Evolutionary conservation across 306 rosid genomes (phyloP).

Genomic region (Sphenostylis stenocarpa): DNA sequence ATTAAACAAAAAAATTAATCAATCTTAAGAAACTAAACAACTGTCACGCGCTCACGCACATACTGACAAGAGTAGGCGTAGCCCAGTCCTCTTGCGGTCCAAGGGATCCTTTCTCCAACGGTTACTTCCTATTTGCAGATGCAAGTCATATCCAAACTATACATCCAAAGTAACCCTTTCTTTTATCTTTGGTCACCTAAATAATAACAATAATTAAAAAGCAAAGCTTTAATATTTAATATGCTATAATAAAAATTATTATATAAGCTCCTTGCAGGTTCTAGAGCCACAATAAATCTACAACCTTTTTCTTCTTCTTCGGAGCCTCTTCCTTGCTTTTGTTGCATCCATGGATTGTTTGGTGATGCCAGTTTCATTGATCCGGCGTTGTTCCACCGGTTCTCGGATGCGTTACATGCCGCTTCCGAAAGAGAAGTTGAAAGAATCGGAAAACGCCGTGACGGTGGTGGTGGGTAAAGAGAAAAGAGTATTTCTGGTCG

Average conservation of each 20-base stretch:
- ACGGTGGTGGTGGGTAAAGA: conserved; percentile 86
- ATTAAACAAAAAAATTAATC: too few species aligned
- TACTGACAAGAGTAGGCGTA: background rate
- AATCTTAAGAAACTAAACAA: too few species aligned
- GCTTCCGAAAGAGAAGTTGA: conserved; percentile 34
- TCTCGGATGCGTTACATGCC: conserved; percentile 52
- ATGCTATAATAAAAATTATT: too few species aligned
- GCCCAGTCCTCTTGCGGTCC: conserved; percentile 13
- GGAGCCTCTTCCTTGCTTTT: background rate
- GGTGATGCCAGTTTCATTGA: conserved; percentile 62
- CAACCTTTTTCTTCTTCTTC: too few species aligned
- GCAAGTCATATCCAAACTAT: background rate
- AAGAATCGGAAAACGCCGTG: conserved; percentile 46
- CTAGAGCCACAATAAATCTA: background rate
- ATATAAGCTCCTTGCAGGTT: background rate
- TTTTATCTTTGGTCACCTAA: conserved; percentile 28
- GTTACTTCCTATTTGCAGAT: conserved; percentile 30
- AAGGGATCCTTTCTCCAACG: conserved; percentile 37
- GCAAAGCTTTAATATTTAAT: background rate
- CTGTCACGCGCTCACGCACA: conserved; percentile 13
- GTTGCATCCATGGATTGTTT: conserved; percentile 64
- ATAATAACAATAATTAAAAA: background rate
- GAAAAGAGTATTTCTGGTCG: conserved; percentile 77
- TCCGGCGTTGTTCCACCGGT: conserved; percentile 52
- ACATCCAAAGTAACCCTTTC: conserved; percentile 32